Conservation (phyloP, 768 basidiomycete species). For the Termitomyces sp. region DNA sequence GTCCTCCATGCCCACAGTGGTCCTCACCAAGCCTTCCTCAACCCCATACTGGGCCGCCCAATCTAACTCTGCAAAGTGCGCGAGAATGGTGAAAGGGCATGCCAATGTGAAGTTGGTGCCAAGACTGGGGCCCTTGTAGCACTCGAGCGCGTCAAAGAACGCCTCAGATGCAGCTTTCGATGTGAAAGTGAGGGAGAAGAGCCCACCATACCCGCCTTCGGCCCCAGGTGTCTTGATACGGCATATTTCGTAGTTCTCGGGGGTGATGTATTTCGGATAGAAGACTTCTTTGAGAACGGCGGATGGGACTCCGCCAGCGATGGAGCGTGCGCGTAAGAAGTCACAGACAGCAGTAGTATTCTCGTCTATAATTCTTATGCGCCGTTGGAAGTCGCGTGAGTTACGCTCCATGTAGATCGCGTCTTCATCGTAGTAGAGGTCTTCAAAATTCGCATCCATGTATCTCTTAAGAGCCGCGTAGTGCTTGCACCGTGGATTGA, state of each 20-base stretch:
- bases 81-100: conserved; percentile 89
- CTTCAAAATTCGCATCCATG: conserved; percentile 63
- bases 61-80: conserved; percentile 83
- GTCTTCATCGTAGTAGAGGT: conserved; percentile 86
- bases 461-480: conserved; percentile 62
- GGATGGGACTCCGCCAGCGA: conserved; percentile 29
- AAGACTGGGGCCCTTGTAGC: conserved; percentile 85
- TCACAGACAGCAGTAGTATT: conserved; percentile 85
- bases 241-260: conserved; percentile 66
- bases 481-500: conserved; percentile 75
- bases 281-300: conserved; percentile 76
- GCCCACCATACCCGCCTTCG: conserved; percentile 70
- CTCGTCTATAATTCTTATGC: conserved; percentile 70
- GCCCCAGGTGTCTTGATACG: conserved; percentile 40
- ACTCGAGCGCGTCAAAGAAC: conserved; percentile 82
- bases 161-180: conserved; percentile 59
- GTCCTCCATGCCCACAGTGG: conserved; percentile 91
- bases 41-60: conserved; percentile 92
- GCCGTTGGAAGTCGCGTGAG: conserved; percentile 83
- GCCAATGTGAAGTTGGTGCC: conserved; percentile 97
- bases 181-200: conserved; percentile 86
- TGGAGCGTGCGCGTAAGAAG: conserved; percentile 59
- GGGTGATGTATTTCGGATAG: conserved; percentile 82
- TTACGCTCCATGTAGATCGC: conserved; percentile 98
- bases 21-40: conserved; percentile 74